These are phyloP conservation scores for Ulvella scutata DNA, from an alignment of 139 green algal genomes.

Conservation along the genomic window DNA sequence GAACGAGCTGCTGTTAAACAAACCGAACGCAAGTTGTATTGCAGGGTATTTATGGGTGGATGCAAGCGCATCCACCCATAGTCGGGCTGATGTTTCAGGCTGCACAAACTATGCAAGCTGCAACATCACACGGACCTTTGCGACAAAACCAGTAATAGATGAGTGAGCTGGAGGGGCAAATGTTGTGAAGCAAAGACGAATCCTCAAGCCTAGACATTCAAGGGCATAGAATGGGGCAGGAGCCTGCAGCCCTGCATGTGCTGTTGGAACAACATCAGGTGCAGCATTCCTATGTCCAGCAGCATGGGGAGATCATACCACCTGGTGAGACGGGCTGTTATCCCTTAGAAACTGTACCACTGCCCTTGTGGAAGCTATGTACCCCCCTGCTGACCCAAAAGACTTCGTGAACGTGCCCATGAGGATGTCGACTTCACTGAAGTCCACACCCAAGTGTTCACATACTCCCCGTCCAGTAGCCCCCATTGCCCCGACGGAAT, in stretches of 20 bases:
- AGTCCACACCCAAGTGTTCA: slow-evolving; percentile 80
- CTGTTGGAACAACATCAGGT: not conserved
- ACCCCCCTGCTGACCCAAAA: slow-evolving; percentile 92
- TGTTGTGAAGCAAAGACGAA: too few species aligned
- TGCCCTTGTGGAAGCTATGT: slow-evolving; percentile 51
- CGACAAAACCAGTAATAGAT: too few species aligned
- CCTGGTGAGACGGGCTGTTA: slow-evolving; percentile 10
- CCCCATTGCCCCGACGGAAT: slow-evolving; percentile 91
- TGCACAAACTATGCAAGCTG: too few species aligned
- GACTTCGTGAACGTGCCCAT: slow-evolving; percentile 99
- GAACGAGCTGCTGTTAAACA: too few species aligned
- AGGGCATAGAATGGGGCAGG: not conserved
- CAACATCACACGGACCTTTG: too few species aligned
- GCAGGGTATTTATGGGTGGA: too few species aligned
- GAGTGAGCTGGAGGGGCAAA: too few species aligned
- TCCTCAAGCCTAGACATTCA: not conserved
- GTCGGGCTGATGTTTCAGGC: too few species aligned
- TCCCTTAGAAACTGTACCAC: slow-evolving; percentile 62
- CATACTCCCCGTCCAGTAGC: slow-evolving; percentile 55
- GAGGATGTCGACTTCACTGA: slow-evolving; percentile 85
- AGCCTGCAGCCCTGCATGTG: not conserved
- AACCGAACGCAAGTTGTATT: too few species aligned
- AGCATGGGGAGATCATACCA: not conserved
- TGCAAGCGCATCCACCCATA: too few species aligned
- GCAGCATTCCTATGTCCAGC: not conserved